Percentiles rank a stretch among this genome's conserved stretches.
Evolutionary conservation across 164 flowering plant species (phyloP).

Genomic region (Houttuynia cordata): DNA sequence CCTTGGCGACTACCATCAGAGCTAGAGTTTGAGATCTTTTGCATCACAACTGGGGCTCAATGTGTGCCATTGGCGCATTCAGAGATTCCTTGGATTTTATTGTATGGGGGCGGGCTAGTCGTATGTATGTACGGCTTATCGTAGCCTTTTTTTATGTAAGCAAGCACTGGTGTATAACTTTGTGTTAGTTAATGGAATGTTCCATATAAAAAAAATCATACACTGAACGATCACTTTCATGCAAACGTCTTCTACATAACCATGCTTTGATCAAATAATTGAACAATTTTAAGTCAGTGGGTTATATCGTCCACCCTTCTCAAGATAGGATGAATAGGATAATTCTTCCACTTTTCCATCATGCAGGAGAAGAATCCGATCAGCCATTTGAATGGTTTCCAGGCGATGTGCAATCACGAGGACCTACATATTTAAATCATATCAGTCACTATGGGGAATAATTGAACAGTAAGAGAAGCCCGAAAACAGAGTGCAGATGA

Average conservation of each 20-base stretch:
- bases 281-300: background rate
- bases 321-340: constrained; percentile 5
- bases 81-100: no score
- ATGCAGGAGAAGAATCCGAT: constrained; percentile 8
- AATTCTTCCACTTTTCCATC: constrained; percentile 9
- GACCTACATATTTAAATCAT: constrained; percentile 7
- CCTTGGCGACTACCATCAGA: no score
- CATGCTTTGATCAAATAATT: constrained; percentile 2
- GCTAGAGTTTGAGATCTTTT: no score
- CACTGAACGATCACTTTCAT: no score
- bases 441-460: background rate
- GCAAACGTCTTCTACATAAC: background rate
- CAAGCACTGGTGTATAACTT: no score
- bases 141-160: no score
- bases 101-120: no score
- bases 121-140: no score
- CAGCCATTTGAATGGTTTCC: constrained; percentile 16
- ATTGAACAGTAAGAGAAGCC: background rate
- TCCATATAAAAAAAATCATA: no score
- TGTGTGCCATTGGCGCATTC: no score
- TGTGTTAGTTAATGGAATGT: no score
- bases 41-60: no score
- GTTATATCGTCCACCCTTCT: background rate
- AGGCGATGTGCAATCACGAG: constrained; percentile 13
- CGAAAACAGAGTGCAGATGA: background rate